Percentiles rank a stretch among this genome's conserved stretches.
These are phyloP conservation scores for Thecaphora thlaspeos DNA, from an alignment of 1,284 basidiomycete species.

Conservation along the genomic window DNA sequence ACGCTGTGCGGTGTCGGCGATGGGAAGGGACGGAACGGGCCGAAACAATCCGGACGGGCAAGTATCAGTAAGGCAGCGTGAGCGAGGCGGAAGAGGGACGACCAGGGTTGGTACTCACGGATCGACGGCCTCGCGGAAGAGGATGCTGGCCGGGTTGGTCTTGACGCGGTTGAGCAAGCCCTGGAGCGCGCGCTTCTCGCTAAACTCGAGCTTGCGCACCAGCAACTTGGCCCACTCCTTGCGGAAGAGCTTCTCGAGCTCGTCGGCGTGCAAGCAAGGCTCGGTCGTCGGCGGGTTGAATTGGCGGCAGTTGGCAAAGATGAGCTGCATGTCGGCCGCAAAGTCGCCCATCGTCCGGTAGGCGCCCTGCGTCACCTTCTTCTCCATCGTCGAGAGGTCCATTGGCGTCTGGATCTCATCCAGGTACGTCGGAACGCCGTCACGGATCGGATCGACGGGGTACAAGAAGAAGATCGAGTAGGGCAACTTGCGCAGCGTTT, in stretches of 20 bases:
- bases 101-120: too few relatives aligned
- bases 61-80: too few relatives aligned
- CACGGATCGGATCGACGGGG: slow-evolving; percentile 77
- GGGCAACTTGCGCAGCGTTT: slow-evolving; percentile 67
- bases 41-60: too few relatives aligned
- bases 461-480: slow-evolving; percentile 75
- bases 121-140: slow-evolving; percentile 69
- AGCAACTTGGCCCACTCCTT: slow-evolving; percentile 79
- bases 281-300: slow-evolving; percentile 64
- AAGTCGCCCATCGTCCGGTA: slow-evolving; percentile 63
- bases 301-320: slow-evolving; percentile 76
- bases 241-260: slow-evolving; percentile 76
- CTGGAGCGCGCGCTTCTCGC: slow-evolving; percentile 78
- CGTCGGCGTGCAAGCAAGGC: slow-evolving; percentile 69
- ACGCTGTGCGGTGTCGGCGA: slow-evolving; percentile 54
- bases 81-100: too few relatives aligned
- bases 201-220: slow-evolving; percentile 72
- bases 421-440: slow-evolving; percentile 83
- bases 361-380: slow-evolving; percentile 61
- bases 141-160: slow-evolving; percentile 23
- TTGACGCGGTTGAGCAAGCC: slow-evolving; percentile 67
- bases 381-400: slow-evolving; percentile 83
- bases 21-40: background rate
- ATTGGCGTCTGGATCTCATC: slow-evolving; percentile 88
- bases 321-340: slow-evolving; percentile 74